Conservation (phyloP, 176 grass and related monocot species). For the Hordeum vulgare region MorexV3_pseudomolecules_assembly NC_058521.1:521972836-521973335, state of each 20-base stretch:
- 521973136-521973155: background rate
- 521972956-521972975: too few relatives aligned
- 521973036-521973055: background rate
- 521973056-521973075: background rate
- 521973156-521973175: background rate
- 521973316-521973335: too few relatives aligned
- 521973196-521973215: background rate
- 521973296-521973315: too few relatives aligned
- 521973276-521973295: background rate
- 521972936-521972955: too few relatives aligned
- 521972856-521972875: too few relatives aligned
- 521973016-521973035: background rate
- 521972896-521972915: too few relatives aligned
- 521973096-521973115: background rate
- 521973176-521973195: conserved; percentile 5
- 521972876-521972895: too few relatives aligned
- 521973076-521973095: background rate
- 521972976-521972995: too few relatives aligned
- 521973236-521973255: background rate
- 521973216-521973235: background rate
- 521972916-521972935: too few relatives aligned
- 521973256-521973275: background rate
- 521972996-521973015: background rate
- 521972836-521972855: too few relatives aligned
- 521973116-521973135: conserved; percentile 16